Conservation (phyloP, 257 asterid species). For the Capsicum baccatum region DNA sequence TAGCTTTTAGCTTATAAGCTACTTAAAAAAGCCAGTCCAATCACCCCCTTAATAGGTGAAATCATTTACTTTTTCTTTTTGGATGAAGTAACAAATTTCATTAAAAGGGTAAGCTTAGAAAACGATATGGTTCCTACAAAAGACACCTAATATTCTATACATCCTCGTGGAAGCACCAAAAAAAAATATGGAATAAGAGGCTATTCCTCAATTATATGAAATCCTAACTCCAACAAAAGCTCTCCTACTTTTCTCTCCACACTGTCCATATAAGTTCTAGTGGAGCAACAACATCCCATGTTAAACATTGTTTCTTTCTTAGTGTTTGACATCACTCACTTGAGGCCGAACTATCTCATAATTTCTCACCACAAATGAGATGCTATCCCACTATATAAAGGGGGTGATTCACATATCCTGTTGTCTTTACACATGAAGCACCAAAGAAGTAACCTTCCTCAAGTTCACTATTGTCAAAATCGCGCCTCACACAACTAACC, state of each 20-base stretch:
- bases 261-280: conserved; percentile 8
- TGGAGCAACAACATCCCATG: background rate
- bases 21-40: too few relatives aligned
- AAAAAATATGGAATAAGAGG: background rate
- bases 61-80: conserved; percentile 1
- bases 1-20: too few relatives aligned
- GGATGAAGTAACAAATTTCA: background rate
- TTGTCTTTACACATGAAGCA: background rate
- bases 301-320: background rate
- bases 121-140: background rate
- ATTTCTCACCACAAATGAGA: background rate
- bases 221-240: background rate
- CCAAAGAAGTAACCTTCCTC: background rate
- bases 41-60: background rate
- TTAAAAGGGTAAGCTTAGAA: background rate
- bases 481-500: background rate
- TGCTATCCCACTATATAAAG: background rate
- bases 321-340: background rate
- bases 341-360: background rate
- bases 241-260: background rate
- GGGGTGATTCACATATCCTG: background rate
- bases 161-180: background rate
- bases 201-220: background rate
- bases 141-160: background rate
- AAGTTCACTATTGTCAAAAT: background rate